Base-by-base conservation (phyloP, 148 eudicot species). In the Silene conica region DNA sequence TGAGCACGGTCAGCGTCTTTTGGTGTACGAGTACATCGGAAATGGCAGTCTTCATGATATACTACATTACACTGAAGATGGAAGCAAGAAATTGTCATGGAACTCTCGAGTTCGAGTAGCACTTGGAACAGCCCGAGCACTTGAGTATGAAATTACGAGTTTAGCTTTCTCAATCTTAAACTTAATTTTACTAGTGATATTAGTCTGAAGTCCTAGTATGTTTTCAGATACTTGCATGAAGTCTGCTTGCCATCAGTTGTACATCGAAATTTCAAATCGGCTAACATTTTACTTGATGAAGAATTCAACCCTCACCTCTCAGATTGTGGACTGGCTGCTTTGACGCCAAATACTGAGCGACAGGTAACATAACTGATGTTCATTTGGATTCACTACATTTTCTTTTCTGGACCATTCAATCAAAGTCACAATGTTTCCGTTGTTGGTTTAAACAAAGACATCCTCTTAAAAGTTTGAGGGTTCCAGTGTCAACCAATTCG, bases 241-340 rank as follows among this genome's bases (percentile, higher is more conserved):
- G 99, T 95, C n/a, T 95, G 99, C 80, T 78, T 90, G 81, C 97
- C 99, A 78, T 87, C 99, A 11, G 94, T 92, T 82, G 97, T 95
- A 75, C 99, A 92, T 87, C 85, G 88, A 76, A 95, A 92, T 83
- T 92, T 92, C 73, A 92, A 95, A 83, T 92, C 99, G 12, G 97
- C 97, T 50, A 95, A 95, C 76, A 95, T 95, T 78, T 85, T 95
- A 60, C 90, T 95, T 20, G 99, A 95, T 63, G 97, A 95, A 23
- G 96, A 95, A 83, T 86, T 90, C 62, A 92, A 87, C 83, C 91
- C 99, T 38, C 99, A 90, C 67, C 79, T 95, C 70, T 95, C 97
- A 76, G 99, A 92, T 80, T 90, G 91, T 75, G 99, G 99, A 52
- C 77, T 95, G 78, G 99, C 96, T 80, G 90, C 97, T 80, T 73